phyloP scores from a whole-genome alignment of 2,329 filamentous ascomycete species.

The Xylaria polymorpha region DNA sequence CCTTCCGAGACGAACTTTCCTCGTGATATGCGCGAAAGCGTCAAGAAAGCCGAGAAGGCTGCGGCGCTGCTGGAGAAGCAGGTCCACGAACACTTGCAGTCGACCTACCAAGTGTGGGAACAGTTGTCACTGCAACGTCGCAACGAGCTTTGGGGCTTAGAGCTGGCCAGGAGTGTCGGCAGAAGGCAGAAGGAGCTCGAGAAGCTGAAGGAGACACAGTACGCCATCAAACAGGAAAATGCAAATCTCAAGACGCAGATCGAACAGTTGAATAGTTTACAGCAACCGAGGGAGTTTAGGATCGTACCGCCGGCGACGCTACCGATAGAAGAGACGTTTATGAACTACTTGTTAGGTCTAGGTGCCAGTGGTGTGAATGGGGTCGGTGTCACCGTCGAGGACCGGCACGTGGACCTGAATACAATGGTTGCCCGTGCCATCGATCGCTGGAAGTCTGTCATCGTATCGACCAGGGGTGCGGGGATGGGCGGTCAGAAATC shows the following conservation, averaged over 20 bases:
- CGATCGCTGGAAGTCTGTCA: slow-evolving; percentile 71
- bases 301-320: slow-evolving; percentile 64
- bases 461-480: slow-evolving; percentile 61
- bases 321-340: slow-evolving; percentile 61
- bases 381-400: slow-evolving; percentile 62
- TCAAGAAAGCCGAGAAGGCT: slow-evolving; percentile 61
- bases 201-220: slow-evolving; percentile 62
- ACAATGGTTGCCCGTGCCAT: slow-evolving; percentile 66
- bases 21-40: slow-evolving; percentile 59
- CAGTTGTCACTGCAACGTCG: slow-evolving; percentile 67
- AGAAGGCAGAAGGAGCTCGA: slow-evolving; percentile 67
- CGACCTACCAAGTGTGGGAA: slow-evolving; percentile 82
- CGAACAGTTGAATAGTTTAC: slow-evolving; percentile 67
- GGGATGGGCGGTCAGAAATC: slow-evolving; percentile 64
- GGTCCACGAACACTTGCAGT: slow-evolving; percentile 79
- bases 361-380: slow-evolving; percentile 54
- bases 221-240: slow-evolving; percentile 66
- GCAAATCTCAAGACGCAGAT: slow-evolving; percentile 67
- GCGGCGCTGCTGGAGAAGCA: slow-evolving; percentile 74
- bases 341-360: slow-evolving; percentile 61
- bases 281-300: slow-evolving; percentile 70
- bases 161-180: slow-evolving; percentile 70
- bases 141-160: slow-evolving; percentile 70
- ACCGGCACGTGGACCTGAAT: slow-evolving; percentile 64
- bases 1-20: slow-evolving; percentile 54